These are phyloP conservation scores for Centrapalus pauciflorus DNA, from an alignment of 129 eudicot genomes.

Conservation along the genomic window DNA sequence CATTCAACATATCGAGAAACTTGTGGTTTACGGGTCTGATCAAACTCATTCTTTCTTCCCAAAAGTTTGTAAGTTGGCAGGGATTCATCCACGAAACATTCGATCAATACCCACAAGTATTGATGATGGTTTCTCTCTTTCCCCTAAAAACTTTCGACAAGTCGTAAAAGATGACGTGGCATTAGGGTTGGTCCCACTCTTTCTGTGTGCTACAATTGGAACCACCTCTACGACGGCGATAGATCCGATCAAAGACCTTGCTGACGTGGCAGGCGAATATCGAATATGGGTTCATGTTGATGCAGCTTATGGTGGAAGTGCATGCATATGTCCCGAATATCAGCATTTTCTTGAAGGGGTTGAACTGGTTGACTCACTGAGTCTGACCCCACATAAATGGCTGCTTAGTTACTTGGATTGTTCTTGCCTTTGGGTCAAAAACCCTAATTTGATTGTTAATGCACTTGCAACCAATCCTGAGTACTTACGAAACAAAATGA, in stretches of 20 bases:
- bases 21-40: slow-evolving; percentile 17
- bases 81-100: slow-evolving; percentile 3
- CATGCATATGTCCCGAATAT: slow-evolving; percentile 40
- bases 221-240: slow-evolving; percentile 39
- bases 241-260: slow-evolving; percentile 27
- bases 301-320: slow-evolving; percentile 57
- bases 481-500: slow-evolving; percentile 28
- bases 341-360: slow-evolving; percentile 33
- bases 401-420: slow-evolving; percentile 35
- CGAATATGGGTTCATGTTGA: slow-evolving; percentile 51
- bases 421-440: slow-evolving; percentile 46
- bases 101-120: slow-evolving; percentile 9
- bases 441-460: no score
- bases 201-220: slow-evolving; percentile 42
- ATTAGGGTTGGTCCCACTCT: slow-evolving; percentile 33
- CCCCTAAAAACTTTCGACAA: slow-evolving; percentile 10
- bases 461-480: slow-evolving; percentile 37
- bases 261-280: slow-evolving; percentile 31
- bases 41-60: slow-evolving; percentile 16
- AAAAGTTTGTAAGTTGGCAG: slow-evolving; percentile 10
- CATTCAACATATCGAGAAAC: not conserved
- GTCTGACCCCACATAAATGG: slow-evolving; percentile 48
- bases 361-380: slow-evolving; percentile 34
- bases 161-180: slow-evolving; percentile 17
- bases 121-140: slow-evolving; percentile 23